phyloP scores from a whole-genome alignment of 2,329 filamentous ascomycete genomes.

The Cercospora brassicicola region DNA sequence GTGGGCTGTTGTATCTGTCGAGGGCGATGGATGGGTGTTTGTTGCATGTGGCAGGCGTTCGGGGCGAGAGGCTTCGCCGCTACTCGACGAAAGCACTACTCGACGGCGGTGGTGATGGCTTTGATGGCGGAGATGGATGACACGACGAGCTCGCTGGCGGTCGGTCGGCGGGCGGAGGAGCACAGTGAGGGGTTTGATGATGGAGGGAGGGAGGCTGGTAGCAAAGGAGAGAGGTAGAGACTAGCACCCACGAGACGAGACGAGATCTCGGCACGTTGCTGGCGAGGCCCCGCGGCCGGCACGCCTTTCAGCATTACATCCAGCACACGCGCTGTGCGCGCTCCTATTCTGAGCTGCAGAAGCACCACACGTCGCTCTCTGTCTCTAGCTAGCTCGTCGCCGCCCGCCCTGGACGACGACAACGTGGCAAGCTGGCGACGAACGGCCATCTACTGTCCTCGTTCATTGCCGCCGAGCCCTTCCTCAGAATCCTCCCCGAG shows the following conservation, averaged over 20 bases:
- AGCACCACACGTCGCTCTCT: not conserved
- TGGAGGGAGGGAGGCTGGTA: not conserved
- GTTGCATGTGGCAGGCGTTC: not conserved
- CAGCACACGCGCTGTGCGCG: not conserved
- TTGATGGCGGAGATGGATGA: not conserved
- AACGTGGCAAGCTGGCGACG: not conserved
- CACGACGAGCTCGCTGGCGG: not conserved
- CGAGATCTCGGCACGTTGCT: not conserved
- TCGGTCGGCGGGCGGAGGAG: not conserved
- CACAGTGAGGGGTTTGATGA: not conserved
- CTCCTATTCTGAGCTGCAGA: not conserved
- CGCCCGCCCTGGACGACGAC: not conserved
- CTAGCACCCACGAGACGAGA: not conserved
- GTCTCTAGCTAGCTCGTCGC: not conserved
- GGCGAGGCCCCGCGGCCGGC: not conserved
- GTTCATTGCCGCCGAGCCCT: not conserved
- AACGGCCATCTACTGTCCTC: not conserved
- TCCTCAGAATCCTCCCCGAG: not conserved
- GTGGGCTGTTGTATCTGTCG: slow-evolving; percentile 19
- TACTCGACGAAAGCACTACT: not conserved
- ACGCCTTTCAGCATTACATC: not conserved
- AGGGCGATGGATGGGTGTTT: slow-evolving; percentile 3
- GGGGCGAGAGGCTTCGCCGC: not conserved
- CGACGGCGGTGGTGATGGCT: not conserved
- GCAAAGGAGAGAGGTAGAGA: not conserved